phyloP scores from a whole-genome alignment of 768 basidiomycete genomes.

The Tylopilus intermedius region DNA sequence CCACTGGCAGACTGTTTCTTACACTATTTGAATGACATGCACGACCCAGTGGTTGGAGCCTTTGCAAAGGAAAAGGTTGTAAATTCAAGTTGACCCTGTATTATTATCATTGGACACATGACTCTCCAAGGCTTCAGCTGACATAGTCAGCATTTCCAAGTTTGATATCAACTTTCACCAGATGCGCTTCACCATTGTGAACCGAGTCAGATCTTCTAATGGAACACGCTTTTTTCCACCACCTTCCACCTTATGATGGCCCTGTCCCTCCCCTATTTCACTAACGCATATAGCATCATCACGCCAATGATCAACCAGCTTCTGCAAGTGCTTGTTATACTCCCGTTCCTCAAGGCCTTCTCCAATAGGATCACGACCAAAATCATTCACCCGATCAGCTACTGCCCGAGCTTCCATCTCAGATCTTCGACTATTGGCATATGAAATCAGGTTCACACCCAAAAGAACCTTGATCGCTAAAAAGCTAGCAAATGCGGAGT shows the following conservation, averaged over 20 bases:
- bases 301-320: constrained; percentile 57
- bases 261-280: constrained; percentile 63
- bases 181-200: constrained; percentile 94
- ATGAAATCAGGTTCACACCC: constrained; percentile 81
- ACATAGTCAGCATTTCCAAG: too few relatives aligned
- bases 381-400: constrained; percentile 79
- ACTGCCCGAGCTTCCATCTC: constrained; percentile 75
- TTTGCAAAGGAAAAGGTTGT: too few relatives aligned
- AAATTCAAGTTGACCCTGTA: too few relatives aligned
- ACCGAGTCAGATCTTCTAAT: constrained; percentile 86
- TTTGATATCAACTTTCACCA: constrained; percentile 40
- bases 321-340: constrained; percentile 80
- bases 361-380: constrained; percentile 86
- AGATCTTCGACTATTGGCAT: constrained; percentile 66
- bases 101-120: too few relatives aligned
- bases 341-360: constrained; percentile 84
- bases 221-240: constrained; percentile 50
- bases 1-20: too few relatives aligned
- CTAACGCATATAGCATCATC: constrained; percentile 66
- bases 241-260: constrained; percentile 12
- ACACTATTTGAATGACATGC: too few relatives aligned
- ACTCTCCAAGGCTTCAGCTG: too few relatives aligned
- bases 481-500: constrained; percentile 42
- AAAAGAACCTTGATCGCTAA: constrained; percentile 90
- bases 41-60: too few relatives aligned